A percentile compares a stretch with the other conserved stretches of the same genome.
These are phyloP conservation scores for Plantago major DNA, from an alignment of 257 asterid genomes.

Conservation along the genomic window DNA sequence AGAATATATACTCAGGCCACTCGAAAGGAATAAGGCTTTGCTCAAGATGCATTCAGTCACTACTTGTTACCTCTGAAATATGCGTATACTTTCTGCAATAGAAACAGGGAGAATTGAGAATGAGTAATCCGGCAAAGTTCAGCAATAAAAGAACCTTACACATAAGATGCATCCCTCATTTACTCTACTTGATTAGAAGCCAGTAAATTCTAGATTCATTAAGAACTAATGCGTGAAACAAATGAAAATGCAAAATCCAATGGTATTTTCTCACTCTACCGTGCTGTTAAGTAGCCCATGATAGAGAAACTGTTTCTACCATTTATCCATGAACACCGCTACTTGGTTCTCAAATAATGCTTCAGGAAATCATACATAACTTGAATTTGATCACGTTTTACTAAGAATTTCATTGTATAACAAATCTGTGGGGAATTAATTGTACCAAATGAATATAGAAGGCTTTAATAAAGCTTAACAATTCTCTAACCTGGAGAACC, in stretches of 20 bases:
- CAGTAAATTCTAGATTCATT: neutral
- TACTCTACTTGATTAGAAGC: no score
- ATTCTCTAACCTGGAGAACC: slow-evolving; percentile 82
- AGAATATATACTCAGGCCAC: slow-evolving; percentile 26
- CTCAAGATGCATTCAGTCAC: slow-evolving; percentile 18
- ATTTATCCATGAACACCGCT: neutral
- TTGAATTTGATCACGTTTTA: neutral
- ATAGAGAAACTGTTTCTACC: neutral
- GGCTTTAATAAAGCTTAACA: slow-evolving; percentile 2
- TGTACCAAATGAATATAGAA: neutral
- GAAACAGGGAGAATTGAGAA: slow-evolving; percentile 5
- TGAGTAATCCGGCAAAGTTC: neutral
- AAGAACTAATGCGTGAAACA: neutral
- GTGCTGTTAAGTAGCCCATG: no score
- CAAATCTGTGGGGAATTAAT: neutral
- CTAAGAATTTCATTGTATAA: slow-evolving; percentile 1
- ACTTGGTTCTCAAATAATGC: neutral
- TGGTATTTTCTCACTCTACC: no score
- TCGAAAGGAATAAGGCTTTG: slow-evolving; percentile 18
- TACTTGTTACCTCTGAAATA: slow-evolving; percentile 83
- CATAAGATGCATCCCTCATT: no score
- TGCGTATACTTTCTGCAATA: slow-evolving; percentile 75
- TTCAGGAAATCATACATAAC: neutral
- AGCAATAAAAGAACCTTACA: neutral
- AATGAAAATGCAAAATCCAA: no score